A percentile compares a stretch with the other conserved stretches of the same genome.
phyloP scores from a whole-genome alignment of 1,284 basidiomycete genomes.

The Cerioporus squamosus region DNA sequence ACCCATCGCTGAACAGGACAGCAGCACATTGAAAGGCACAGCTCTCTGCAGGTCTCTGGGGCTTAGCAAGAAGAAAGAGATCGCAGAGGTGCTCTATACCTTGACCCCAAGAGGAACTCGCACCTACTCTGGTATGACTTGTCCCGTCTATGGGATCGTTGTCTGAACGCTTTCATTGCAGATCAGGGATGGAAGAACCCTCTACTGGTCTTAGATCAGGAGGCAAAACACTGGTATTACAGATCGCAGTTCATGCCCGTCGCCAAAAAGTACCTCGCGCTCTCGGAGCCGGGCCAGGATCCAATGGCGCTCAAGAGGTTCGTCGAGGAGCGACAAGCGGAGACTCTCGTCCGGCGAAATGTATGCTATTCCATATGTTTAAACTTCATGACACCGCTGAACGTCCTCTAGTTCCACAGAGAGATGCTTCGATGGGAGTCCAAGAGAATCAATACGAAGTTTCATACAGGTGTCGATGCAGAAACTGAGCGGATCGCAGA shows the following conservation, averaged over 20 bases:
- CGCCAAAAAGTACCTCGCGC: background rate
- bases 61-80: no score
- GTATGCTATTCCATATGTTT: background rate
- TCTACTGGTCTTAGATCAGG: background rate
- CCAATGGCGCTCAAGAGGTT: background rate
- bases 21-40: no score
- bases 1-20: no score
- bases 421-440: background rate
- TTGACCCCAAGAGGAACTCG: no score
- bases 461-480: background rate
- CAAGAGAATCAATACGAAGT: background rate
- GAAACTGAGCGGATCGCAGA: background rate
- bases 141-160: no score
- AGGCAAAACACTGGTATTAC: background rate
- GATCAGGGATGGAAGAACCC: no score
- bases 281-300: background rate
- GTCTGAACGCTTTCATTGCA: no score
- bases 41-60: no score
- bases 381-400: no score
- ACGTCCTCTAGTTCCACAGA: background rate
- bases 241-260: slow-evolving; percentile 4
- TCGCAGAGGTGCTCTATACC: no score
- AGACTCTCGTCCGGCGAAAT: background rate
- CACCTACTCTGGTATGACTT: no score
- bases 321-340: slow-evolving; percentile 6